phyloP scores from a whole-genome alignment of 768 basidiomycete species.

The Lentinula raphanica region DNA sequence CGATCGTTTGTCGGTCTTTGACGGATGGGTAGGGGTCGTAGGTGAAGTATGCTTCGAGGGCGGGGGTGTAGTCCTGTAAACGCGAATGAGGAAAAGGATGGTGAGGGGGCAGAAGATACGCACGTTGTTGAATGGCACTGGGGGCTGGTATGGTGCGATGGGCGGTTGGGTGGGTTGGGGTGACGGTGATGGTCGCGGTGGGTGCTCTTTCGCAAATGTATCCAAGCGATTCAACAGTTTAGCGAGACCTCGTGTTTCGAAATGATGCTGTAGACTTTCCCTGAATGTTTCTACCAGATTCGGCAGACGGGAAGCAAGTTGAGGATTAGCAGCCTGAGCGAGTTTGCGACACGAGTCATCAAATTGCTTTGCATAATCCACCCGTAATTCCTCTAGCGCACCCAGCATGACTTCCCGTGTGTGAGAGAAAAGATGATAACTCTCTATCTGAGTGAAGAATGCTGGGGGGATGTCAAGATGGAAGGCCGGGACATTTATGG shows the following conservation, averaged over 20 bases:
- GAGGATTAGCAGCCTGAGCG: neutral
- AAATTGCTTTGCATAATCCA: neutral
- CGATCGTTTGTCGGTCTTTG: slow-evolving; percentile 33
- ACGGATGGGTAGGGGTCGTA: slow-evolving; percentile 42
- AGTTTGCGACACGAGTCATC: neutral
- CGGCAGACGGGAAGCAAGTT: neutral
- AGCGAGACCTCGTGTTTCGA: neutral
- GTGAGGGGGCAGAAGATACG: neutral
- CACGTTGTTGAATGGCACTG: slow-evolving; percentile 2
- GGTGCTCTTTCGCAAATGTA: neutral
- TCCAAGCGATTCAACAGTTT: neutral
- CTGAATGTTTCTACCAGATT: neutral
- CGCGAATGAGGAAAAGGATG: neutral
- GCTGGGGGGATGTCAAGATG: neutral
- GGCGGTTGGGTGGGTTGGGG: neutral
- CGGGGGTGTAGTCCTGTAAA: slow-evolving; percentile 40
- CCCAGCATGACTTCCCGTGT: neutral
- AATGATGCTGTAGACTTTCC: neutral
- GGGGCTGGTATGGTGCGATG: neutral
- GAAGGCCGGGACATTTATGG: too few species aligned
- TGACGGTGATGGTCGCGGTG: neutral
- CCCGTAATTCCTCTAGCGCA: neutral
- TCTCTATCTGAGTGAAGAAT: neutral
- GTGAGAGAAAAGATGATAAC: neutral
- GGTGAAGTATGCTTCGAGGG: slow-evolving; percentile 43